Conservation (phyloP, 805 yeast species). For the Scheffersomyces lignosus region DNA sequence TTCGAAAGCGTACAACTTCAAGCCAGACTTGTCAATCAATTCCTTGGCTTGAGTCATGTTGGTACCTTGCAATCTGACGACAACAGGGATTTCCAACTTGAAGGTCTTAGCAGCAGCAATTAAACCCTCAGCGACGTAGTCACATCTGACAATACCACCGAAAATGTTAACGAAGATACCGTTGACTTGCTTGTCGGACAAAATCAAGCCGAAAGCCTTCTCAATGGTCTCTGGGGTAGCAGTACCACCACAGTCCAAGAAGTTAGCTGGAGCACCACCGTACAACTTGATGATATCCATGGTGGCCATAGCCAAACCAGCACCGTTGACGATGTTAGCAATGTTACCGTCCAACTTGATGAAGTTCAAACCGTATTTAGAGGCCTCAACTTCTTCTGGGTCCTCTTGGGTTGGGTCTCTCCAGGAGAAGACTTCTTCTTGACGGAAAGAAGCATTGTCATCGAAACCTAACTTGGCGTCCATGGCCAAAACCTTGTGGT, state of each 20-base stretch:
- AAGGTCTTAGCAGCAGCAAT: conserved; percentile 92
- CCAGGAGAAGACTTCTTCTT: conserved; percentile 92
- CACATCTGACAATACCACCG: conserved; percentile 99
- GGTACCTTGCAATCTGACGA: conserved; percentile 98
- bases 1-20: conserved; percentile 86
- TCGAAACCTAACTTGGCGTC: conserved; percentile 99
- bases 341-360: conserved; percentile 98
- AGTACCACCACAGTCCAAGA: conserved; percentile 99
- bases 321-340: conserved; percentile 99
- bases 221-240: conserved; percentile 98
- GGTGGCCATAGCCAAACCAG: conserved; percentile 99
- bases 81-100: conserved; percentile 89
- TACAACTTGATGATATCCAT: conserved; percentile 98
- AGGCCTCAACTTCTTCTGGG: conserved; percentile 93
- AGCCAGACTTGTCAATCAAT: conserved; percentile 83
- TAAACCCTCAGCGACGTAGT: conserved; percentile 96
- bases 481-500: conserved; percentile 92
- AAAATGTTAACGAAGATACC: conserved; percentile 98
- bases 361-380: conserved; percentile 87
- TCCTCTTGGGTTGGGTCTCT: conserved; percentile 98
- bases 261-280: conserved; percentile 99
- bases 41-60: conserved; percentile 87
- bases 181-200: conserved; percentile 83
- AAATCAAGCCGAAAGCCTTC: conserved; percentile 90
- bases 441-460: conserved; percentile 94